Conservation (phyloP, 306 rosid species). For the Arachis stenosperma region DNA sequence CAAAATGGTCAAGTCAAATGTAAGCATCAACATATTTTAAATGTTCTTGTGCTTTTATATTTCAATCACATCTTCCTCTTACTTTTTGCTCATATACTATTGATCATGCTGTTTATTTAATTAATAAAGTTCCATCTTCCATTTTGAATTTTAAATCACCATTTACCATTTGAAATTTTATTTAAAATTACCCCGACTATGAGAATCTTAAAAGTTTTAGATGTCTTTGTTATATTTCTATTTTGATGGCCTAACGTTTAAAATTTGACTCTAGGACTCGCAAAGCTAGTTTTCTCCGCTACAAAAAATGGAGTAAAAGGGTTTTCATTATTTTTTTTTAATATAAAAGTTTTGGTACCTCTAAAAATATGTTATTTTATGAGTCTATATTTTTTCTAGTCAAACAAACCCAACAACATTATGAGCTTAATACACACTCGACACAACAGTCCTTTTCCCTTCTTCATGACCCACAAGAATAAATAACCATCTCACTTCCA, state of each 20-base stretch:
- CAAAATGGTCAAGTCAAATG: background rate
- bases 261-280: background rate
- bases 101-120: background rate
- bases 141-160: too few species aligned
- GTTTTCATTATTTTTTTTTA: too few species aligned
- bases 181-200: too few species aligned
- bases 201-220: background rate
- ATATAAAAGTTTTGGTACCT: too few species aligned
- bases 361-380: background rate
- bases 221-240: too few species aligned
- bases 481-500: background rate
- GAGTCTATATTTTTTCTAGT: background rate
- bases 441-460: too few species aligned
- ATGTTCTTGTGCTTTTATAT: background rate
- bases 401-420: too few species aligned
- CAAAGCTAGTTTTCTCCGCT: too few species aligned
- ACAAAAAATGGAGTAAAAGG: background rate
- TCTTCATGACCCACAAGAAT: too few species aligned
- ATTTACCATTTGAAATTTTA: too few species aligned
- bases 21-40: background rate
- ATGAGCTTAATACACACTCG: too few species aligned
- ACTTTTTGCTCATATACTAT: background rate
- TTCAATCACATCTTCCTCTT: background rate
- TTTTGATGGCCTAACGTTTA: background rate
- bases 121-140: background rate